These are phyloP conservation scores for Metarhizium anisopliae DNA, from an alignment of 2,329 filamentous ascomycete genomes.

Conservation along the genomic window DNA sequence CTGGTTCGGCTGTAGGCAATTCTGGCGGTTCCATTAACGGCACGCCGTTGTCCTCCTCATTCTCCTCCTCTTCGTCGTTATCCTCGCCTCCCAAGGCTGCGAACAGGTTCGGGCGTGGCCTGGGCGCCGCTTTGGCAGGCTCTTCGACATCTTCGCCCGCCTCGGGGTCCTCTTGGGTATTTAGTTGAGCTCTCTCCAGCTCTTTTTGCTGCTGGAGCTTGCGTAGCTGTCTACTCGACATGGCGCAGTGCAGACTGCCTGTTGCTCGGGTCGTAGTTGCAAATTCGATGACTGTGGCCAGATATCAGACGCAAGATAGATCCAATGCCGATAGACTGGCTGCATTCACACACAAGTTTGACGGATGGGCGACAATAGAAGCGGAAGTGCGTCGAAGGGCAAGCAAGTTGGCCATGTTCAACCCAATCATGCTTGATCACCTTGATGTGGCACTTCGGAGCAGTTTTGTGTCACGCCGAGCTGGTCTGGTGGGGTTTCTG, in stretches of 20 bases:
- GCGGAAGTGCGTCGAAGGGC: not conserved
- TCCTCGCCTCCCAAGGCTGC: constrained; percentile 40
- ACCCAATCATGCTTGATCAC: not conserved
- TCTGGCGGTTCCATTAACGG: constrained; percentile 11
- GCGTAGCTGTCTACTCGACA: constrained; percentile 44
- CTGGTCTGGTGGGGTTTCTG: constrained; percentile 1
- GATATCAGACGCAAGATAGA: not conserved
- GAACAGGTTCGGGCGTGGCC: constrained; percentile 38
- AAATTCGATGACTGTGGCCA: not conserved
- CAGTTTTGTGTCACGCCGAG: constrained; percentile 5
- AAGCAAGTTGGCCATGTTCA: not conserved
- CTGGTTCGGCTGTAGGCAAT: constrained; percentile 8
- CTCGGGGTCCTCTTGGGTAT: constrained; percentile 11
- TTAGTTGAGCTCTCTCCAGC: constrained; percentile 21
- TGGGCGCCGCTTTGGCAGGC: constrained; percentile 21
- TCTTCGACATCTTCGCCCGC: constrained; percentile 22
- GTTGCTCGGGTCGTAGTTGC: not conserved
- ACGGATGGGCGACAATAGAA: not conserved
- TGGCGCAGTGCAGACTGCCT: constrained; percentile 12
- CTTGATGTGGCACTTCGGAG: not conserved
- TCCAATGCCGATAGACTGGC: not conserved
- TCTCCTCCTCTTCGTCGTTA: constrained; percentile 30
- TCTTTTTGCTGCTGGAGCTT: constrained; percentile 43
- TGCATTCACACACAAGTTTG: not conserved
- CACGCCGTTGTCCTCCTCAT: constrained; percentile 22